These are phyloP conservation scores for Primulina huaijiensis DNA, from an alignment of 257 asterid species.

Conservation along the genomic window DNA sequence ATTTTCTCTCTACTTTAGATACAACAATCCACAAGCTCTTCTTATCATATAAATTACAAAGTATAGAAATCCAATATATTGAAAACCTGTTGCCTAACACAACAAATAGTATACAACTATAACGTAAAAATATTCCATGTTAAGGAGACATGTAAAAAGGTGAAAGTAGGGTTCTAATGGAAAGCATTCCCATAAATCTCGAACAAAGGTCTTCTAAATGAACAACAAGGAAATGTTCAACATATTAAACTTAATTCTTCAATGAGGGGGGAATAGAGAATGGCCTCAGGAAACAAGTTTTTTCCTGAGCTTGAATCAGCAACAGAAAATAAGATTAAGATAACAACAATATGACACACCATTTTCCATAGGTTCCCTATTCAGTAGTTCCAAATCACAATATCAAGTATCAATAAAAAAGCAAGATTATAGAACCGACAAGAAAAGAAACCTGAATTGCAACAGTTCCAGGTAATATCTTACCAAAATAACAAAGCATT, in stretches of 20 bases:
- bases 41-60: slow-evolving; percentile 10
- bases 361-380: slow-evolving; percentile 2
- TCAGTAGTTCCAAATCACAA: slow-evolving; percentile 14
- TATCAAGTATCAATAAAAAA: background rate
- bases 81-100: slow-evolving; percentile 11
- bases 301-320: slow-evolving; percentile 9
- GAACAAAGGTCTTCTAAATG: slow-evolving; percentile 11
- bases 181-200: slow-evolving; percentile 15
- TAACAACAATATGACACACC: background rate
- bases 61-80: slow-evolving; percentile 5
- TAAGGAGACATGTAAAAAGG: slow-evolving; percentile 11
- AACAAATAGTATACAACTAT: slow-evolving; percentile 9
- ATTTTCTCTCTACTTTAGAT: slow-evolving; percentile 16
- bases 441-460: slow-evolving; percentile 20
- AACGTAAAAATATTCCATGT: slow-evolving; percentile 2
- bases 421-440: background rate
- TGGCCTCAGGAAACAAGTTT: background rate
- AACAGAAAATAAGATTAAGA: slow-evolving; percentile 16
- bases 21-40: slow-evolving; percentile 16
- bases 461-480: slow-evolving; percentile 3
- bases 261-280: background rate
- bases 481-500: slow-evolving; percentile 3
- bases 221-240: slow-evolving; percentile 1
- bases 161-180: slow-evolving; percentile 8
- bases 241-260: background rate